Conservation (phyloP, 345 rosid species). For the Salix brachista region DNA sequence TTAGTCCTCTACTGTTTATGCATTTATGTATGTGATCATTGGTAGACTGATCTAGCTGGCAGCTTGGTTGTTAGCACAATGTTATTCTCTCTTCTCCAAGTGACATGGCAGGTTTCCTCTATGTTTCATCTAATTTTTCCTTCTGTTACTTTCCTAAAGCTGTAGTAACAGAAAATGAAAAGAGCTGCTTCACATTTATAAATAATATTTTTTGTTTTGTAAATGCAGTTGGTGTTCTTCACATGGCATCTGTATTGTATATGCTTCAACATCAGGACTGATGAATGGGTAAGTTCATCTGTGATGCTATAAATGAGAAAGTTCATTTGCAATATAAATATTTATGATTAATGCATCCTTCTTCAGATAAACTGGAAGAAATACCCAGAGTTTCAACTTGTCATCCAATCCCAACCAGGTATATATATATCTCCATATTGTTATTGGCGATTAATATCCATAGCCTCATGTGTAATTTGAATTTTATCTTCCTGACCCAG, state of each 20-base stretch:
- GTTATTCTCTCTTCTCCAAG: conserved; percentile 51
- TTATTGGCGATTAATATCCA: background rate
- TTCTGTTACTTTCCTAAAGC: background rate
- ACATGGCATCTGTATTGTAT: conserved; percentile 61
- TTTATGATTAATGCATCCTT: background rate
- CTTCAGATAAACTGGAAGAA: conserved; percentile 58
- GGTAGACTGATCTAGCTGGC: conserved; percentile 25
- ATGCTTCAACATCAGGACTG: conserved; percentile 59
- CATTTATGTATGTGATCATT: background rate
- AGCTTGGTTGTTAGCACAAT: conserved; percentile 40
- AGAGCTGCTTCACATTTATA: background rate
- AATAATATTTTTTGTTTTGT: background rate
- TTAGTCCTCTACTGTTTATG: background rate
- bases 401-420: conserved; percentile 38
- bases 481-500: conserved; percentile 20
- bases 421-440: background rate
- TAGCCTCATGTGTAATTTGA: background rate
- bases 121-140: background rate
- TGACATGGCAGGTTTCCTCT: conserved; percentile 55
- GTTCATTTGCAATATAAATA: background rate
- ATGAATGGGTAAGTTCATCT: conserved; percentile 61
- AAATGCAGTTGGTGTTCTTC: conserved; percentile 41
- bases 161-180: background rate
- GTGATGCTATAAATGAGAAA: background rate
- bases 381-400: conserved; percentile 53